Evolutionary conservation across 2,329 filamentous ascomycete genomes (phyloP).

Genomic region (Aspergillus fructus): DNA sequence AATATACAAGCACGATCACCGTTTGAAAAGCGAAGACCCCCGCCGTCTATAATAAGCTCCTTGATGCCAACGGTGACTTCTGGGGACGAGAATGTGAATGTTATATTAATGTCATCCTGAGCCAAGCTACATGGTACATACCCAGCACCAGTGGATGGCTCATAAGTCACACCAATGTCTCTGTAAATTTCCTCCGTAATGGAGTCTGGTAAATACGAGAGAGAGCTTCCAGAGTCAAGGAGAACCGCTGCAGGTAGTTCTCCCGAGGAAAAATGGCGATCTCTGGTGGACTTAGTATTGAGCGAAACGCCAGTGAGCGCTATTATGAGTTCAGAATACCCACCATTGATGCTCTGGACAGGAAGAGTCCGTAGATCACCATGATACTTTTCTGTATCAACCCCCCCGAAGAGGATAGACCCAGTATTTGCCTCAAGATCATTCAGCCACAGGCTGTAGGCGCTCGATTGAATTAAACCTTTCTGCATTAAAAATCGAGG

Average conservation of each 20-base stretch:
- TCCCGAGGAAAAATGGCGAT: slow-evolving; percentile 32
- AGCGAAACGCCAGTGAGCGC: slow-evolving; percentile 62
- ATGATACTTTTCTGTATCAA: slow-evolving; percentile 65
- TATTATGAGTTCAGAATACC: slow-evolving; percentile 65
- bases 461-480: slow-evolving; percentile 63
- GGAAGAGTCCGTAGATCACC: slow-evolving; percentile 67
- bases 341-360: slow-evolving; percentile 54
- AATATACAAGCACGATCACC: slow-evolving; percentile 43
- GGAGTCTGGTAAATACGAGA: slow-evolving; percentile 39
- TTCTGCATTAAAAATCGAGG: slow-evolving; percentile 63
- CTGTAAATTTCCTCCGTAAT: slow-evolving; percentile 52
- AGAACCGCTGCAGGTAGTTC: slow-evolving; percentile 42
- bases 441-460: slow-evolving; percentile 75
- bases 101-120: slow-evolving; percentile 50
- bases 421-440: slow-evolving; percentile 66
- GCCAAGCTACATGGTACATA: slow-evolving; percentile 55
- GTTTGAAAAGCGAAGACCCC: slow-evolving; percentile 37
- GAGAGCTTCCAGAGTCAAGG: slow-evolving; percentile 41
- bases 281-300: slow-evolving; percentile 22
- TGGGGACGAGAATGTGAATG: slow-evolving; percentile 57
- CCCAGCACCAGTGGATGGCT: slow-evolving; percentile 52
- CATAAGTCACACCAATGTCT: slow-evolving; percentile 60
- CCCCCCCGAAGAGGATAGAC: slow-evolving; percentile 71
- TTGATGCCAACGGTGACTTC: slow-evolving; percentile 56
- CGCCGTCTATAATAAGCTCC: slow-evolving; percentile 57